Base-by-base conservation (phyloP, 768 basidiomycete genomes). In the Kwoniella heveanensis region DNA sequence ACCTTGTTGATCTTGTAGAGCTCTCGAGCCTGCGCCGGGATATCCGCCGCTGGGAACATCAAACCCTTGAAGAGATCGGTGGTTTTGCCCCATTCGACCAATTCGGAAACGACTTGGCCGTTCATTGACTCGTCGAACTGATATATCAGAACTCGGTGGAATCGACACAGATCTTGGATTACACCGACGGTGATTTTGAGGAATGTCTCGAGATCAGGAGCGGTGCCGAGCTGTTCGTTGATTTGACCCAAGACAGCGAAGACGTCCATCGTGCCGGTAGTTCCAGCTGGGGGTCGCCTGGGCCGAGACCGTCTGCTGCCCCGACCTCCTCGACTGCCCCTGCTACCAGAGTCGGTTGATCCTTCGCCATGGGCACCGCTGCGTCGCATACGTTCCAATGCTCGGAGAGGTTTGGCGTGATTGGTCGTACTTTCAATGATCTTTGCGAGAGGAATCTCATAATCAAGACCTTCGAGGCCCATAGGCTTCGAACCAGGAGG, bases 71-170 rank as follows among this genome's bases (percentile, higher is more conserved):
- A 91, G 39, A 91, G 77, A 78, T 91, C 88, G 60, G 86, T 86
- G 19, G 88, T 87, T 73, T 85, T 83, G 56, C 82, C 84, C 88
- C 88, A 90, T 75, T 92, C 90, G 21, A 90, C 86, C 29, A 91
- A 80, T 76, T 92, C 90, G 0, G 89, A 86, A 3, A 91, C 87
- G 46, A 89, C 83, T 77, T 88, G 84, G 21, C 89, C 89, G 72
- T 90, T 90, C 86, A 87, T 89, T n/a, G 76, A 60, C 71, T 89
- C 88, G 77, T 91, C 88, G 70, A 91, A 90, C 79, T 90, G 90
- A 73, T 91, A 92, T 9, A 90, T 83, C 78, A 92, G 80, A 30
- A 90, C 88, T 22, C 90, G 85, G 73, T 91, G 89, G 77, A 90
- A 91, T 74, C 88, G 88, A 15, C 88, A 88, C 62, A 92, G 74